Evolutionary conservation across 2,329 filamentous ascomycete genomes (phyloP).

Genomic region (Mycosphaerella arachidis): DNA sequence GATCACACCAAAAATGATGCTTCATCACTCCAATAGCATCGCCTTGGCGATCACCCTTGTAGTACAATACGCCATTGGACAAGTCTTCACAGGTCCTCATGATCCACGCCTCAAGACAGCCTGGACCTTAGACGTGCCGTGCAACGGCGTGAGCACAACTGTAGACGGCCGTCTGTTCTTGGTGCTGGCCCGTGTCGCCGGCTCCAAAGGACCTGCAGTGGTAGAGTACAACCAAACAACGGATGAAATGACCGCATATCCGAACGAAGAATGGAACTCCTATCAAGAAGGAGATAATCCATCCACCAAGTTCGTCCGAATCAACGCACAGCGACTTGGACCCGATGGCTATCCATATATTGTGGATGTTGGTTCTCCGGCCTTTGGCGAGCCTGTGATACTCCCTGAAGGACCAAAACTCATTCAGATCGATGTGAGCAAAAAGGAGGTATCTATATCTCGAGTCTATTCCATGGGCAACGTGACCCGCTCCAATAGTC

Average conservation of each 20-base stretch:
- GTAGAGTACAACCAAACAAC: slow-evolving; percentile 27
- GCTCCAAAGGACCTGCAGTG: slow-evolving; percentile 29
- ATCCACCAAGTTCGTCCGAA: slow-evolving; percentile 23
- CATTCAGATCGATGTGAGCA: slow-evolving; percentile 32
- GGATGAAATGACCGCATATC: slow-evolving; percentile 22
- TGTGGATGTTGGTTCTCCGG: slow-evolving; percentile 31
- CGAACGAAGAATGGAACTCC: slow-evolving; percentile 31
- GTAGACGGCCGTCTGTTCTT: slow-evolving; percentile 31
- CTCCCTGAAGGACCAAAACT: slow-evolving; percentile 33
- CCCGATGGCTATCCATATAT: slow-evolving; percentile 34
- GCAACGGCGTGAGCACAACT: slow-evolving; percentile 27
- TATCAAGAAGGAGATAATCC: slow-evolving; percentile 26
- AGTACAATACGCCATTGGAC: background rate
- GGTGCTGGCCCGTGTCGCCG: slow-evolving; percentile 29
- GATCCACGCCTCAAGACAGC: slow-evolving; percentile 20
- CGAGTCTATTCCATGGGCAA: slow-evolving; percentile 35
- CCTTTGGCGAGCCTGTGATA: slow-evolving; percentile 29
- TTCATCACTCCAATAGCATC: background rate
- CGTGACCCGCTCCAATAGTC: slow-evolving; percentile 24
- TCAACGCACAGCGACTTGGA: slow-evolving; percentile 32
- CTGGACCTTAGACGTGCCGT: slow-evolving; percentile 20
- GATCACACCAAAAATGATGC: background rate
- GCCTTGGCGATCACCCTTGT: background rate
- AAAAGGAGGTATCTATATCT: slow-evolving; percentile 33
- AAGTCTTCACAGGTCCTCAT: slow-evolving; percentile 1